Percentiles rank a stretch among this genome's conserved stretches.
phyloP scores from a whole-genome alignment of 2,329 filamentous ascomycete species.

The Coniochaeta ligniaria region DNA sequence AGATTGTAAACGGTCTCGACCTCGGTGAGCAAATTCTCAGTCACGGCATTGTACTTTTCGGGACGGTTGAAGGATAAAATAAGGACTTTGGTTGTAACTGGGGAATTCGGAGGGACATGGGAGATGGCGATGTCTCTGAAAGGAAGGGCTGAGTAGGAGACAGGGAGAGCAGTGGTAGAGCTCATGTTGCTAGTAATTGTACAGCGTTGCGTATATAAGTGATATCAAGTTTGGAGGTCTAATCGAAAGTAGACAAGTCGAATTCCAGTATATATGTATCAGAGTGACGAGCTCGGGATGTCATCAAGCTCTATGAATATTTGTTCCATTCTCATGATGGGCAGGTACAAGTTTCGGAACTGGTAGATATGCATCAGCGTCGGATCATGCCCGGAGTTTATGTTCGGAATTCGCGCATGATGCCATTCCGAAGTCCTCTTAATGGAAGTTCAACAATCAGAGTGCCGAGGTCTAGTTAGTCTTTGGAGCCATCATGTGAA shows the following conservation, averaged over 20 bases:
- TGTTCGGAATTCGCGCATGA: not conserved
- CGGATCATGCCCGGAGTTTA: not conserved
- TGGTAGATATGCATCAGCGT: not conserved
- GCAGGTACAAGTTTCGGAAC: not conserved
- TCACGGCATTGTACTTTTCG: not conserved
- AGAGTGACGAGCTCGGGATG: not conserved
- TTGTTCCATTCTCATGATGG: not conserved
- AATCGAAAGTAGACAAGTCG: not conserved
- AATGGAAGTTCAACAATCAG: not conserved
- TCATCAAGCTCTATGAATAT: not conserved
- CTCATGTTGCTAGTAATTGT: not conserved
- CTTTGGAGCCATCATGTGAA: not conserved
- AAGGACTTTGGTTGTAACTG: not conserved
- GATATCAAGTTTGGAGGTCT: not conserved
- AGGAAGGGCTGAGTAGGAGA: not conserved
- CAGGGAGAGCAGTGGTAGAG: not conserved
- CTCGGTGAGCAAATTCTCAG: not conserved
- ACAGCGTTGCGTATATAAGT: not conserved
- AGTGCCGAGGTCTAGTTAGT: not conserved
- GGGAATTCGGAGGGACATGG: not conserved
- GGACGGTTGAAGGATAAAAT: not conserved
- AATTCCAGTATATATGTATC: not conserved
- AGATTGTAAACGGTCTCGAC: not conserved
- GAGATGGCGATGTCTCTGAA: not conserved
- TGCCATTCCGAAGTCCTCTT: not conserved